Percentiles rank a stretch among this genome's conserved stretches.
phyloP scores from a whole-genome alignment of 2,329 filamentous ascomycete species.

The Clonostachys byssicola region DNA sequence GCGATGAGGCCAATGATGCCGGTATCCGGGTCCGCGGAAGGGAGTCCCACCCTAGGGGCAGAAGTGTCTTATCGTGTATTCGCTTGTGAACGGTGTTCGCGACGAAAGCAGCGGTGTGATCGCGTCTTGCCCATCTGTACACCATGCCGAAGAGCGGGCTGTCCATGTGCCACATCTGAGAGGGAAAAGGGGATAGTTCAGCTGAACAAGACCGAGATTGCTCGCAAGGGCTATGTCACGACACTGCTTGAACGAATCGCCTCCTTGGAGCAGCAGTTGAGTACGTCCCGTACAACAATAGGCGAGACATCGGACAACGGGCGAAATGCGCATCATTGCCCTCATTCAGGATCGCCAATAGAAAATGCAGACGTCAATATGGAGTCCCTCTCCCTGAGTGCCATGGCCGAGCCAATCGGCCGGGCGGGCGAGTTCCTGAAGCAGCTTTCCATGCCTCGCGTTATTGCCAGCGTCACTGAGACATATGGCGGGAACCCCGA shows the following conservation, averaged over 20 bases:
- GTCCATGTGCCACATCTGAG: conserved; percentile 1
- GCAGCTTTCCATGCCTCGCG: conserved; percentile 5
- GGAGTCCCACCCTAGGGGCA: too few relatives aligned
- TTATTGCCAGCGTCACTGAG: conserved; percentile 6
- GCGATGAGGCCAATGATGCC: too few relatives aligned
- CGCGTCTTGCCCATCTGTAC: conserved; percentile 2
- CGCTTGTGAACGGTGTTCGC: background rate
- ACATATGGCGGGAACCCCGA: conserved; percentile 9
- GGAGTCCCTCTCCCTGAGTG: conserved; percentile 3
- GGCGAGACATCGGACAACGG: background rate
- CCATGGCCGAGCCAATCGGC: conserved; percentile 6
- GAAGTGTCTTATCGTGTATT: background rate
- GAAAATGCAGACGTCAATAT: background rate
- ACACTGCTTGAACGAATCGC: conserved; percentile 3
- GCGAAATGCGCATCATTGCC: background rate
- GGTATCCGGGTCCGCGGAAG: too few relatives aligned
- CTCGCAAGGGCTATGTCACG: conserved; percentile 4
- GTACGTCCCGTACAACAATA: background rate
- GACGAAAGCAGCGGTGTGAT: conserved; percentile 7
- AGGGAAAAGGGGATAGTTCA: background rate
- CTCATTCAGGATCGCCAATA: background rate
- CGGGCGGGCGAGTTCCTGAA: conserved; percentile 7
- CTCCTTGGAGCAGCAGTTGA: conserved; percentile 1
- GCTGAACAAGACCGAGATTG: background rate
- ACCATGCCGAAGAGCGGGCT: conserved; percentile 1